Evolutionary conservation across 129 eudicot species (phyloP).

Genomic region (Ambrosia trifida): DNA sequence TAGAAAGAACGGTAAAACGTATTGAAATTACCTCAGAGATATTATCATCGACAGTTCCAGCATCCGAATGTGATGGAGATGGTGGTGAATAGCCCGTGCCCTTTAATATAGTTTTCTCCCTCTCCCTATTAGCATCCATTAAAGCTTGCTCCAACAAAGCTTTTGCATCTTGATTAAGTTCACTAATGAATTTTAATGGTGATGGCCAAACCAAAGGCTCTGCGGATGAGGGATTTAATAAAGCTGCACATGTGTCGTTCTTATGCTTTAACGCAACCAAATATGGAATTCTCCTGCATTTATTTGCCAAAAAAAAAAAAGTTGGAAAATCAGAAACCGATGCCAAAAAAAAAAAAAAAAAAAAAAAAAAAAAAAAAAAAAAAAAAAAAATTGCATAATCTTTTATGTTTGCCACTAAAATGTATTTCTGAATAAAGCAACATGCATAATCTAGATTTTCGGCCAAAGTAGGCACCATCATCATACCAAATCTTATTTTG

Average conservation of each 20-base stretch:
- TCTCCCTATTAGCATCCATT: constrained; percentile 44
- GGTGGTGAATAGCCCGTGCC: constrained; percentile 40
- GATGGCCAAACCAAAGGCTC: constrained; percentile 90
- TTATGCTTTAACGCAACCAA: constrained; percentile 73
- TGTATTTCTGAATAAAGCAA: neutral
- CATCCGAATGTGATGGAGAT: constrained; percentile 39
- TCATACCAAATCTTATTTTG: no score
- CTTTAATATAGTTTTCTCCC: constrained; percentile 42
- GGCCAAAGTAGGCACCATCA: no score
- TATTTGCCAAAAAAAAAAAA: neutral
- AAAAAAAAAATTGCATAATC: no score
- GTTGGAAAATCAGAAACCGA: neutral
- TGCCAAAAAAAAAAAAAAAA: neutral
- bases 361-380: no score
- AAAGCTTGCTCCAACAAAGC: constrained; percentile 42
- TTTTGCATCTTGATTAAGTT: constrained; percentile 50
- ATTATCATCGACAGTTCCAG: constrained; percentile 38
- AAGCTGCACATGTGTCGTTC: constrained; percentile 66
- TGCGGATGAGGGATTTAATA: constrained; percentile 76
- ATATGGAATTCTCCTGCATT: constrained; percentile 78
- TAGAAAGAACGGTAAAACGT: constrained; percentile 5
- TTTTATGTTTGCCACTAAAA: constrained; percentile 2
- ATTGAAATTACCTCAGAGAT: constrained; percentile 56
- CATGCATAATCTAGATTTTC: no score
- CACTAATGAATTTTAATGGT: constrained; percentile 60